phyloP scores from a whole-genome alignment of 257 asterid genomes.

The Henckelia pumila region DNA sequence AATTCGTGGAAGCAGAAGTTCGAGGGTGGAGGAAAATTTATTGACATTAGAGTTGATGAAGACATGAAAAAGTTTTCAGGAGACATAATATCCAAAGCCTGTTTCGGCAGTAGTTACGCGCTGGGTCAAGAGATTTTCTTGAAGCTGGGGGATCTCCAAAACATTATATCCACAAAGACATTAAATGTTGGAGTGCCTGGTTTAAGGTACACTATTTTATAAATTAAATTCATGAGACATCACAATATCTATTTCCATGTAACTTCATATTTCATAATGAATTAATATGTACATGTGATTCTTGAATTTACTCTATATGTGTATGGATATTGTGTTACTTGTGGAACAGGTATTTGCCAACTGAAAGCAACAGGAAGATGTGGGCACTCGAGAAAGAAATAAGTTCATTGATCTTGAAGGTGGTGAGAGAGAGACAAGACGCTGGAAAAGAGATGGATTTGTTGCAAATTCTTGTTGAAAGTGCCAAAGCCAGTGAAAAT shows the following conservation, averaged over 20 bases:
- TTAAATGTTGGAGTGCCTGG: slow-evolving; percentile 40
- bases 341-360: slow-evolving; percentile 43
- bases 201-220: no score
- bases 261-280: background rate
- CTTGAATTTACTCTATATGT: background rate
- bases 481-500: slow-evolving; percentile 32
- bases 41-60: slow-evolving; percentile 31
- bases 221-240: no score
- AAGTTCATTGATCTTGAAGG: slow-evolving; percentile 32
- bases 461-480: slow-evolving; percentile 36
- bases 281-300: background rate
- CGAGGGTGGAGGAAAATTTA: slow-evolving; percentile 25
- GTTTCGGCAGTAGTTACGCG: slow-evolving; percentile 47
- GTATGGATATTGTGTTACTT: background rate
- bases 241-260: no score
- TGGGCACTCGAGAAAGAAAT: slow-evolving; percentile 55
- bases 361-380: slow-evolving; percentile 39
- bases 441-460: slow-evolving; percentile 42
- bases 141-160: slow-evolving; percentile 33
- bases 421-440: slow-evolving; percentile 35
- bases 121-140: slow-evolving; percentile 43
- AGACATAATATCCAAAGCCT: slow-evolving; percentile 49
- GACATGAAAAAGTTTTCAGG: slow-evolving; percentile 43
- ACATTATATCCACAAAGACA: slow-evolving; percentile 28
- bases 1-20: slow-evolving; percentile 35